Base-by-base conservation (phyloP, 73 alveolate species). In the Halteria grandinella region DNA sequence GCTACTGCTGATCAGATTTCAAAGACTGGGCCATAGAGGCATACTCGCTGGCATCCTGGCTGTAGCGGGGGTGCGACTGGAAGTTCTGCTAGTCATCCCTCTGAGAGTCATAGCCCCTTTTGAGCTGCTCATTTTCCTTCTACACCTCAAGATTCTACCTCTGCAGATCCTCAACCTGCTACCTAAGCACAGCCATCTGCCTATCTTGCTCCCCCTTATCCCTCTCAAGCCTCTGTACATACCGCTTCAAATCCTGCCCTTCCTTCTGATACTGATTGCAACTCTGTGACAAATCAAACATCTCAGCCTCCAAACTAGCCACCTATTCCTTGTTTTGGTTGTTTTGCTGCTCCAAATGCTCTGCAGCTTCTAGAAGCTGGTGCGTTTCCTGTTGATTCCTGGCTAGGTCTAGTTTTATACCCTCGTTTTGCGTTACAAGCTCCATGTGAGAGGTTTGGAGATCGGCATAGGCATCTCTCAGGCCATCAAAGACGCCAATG, bases 401-500 rank as follows among this genome's bases (percentile, higher is more conserved):
- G 5, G 12, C 8, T 2, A 57, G 74, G 18, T 57, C 74, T 57
- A 33, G 24, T n/a, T 33, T 24, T 5, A 18, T 3, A 11, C 14
- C 3, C 14, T 57, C 74, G 14, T 6, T 11, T 57, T 32, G 12
- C 5, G 10, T 17, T 17, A 57, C 20, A 12, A 14, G 17, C 18
- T 27, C 51, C 6, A 57, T 32, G 23, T 33, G 36, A n/a, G 24
- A 17, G 21, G 31, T 29, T 29, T 57, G 31, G n/a, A 57, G n/a
- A 11, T 57, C 74, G 10, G n/a, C 36, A 20, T 28, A 57, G 4
- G 28, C 29, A 3, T 29, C 6, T 31, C 74, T 57, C 2, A 57
- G 10, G 5, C 74, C 74, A 4, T 57, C 74, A 57, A 57, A 57
- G 1, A 57, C 74, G 5, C 55, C 74, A 10, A 54, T n/a, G n/a